phyloP scores from a whole-genome alignment of 441 rosid genomes.

The Biscutella laevigata region DNA sequence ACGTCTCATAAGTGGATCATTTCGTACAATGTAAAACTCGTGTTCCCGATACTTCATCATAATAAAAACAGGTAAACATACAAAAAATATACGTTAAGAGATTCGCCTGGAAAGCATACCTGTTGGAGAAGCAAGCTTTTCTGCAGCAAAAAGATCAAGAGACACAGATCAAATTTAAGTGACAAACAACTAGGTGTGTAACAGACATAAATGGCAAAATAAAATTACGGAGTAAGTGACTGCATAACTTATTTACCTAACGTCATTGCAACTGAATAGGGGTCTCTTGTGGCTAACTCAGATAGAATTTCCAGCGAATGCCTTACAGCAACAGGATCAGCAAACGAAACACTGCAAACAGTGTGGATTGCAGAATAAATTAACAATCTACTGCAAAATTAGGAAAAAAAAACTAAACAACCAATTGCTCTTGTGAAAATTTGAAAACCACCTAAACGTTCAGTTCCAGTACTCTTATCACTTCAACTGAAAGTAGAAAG shows the following conservation, averaged over 20 bases:
- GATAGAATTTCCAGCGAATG: constrained; percentile 87
- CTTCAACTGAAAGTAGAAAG: background rate
- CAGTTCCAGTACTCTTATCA: background rate
- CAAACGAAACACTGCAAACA: constrained; percentile 65
- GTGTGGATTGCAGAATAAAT: constrained; percentile 9
- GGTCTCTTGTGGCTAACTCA: constrained; percentile 83
- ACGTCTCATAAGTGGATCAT: constrained; percentile 4
- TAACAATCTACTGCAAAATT: background rate
- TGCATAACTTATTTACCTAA: constrained; percentile 45
- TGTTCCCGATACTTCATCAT: constrained; percentile 9
- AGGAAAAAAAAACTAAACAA: background rate
- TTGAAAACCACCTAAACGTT: background rate
- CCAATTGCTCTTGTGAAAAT: background rate
- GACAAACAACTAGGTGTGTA: constrained; percentile 10
- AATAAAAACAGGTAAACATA: constrained; percentile 11
- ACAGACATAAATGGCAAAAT: constrained; percentile 4
- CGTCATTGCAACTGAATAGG: constrained; percentile 94
- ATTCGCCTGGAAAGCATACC: constrained; percentile 40
- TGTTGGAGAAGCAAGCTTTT: constrained; percentile 76
- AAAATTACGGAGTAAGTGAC: background rate
- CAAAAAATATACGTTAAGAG: background rate
- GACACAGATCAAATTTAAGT: constrained; percentile 17
- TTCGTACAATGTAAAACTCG: background rate
- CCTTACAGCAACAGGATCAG: constrained; percentile 98
- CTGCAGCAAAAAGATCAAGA: constrained; percentile 47